Conservation (phyloP, 257 asterid genomes). For the Nicotiana sylvestris region DNA sequence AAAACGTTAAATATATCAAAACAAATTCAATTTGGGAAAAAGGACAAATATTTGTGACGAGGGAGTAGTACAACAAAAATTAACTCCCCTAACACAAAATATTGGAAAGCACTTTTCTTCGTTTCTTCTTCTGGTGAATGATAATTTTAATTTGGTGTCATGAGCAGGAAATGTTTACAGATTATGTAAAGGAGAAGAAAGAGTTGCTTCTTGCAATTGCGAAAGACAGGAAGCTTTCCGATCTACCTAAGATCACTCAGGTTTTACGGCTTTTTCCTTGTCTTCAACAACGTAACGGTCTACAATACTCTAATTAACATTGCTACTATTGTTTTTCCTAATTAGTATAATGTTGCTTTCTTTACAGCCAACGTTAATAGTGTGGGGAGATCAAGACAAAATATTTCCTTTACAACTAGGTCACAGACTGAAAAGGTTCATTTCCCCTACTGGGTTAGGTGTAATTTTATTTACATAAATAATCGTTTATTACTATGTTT, state of each 20-base stretch:
- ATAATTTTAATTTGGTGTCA: background rate
- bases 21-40: no score
- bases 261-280: conserved; percentile 1
- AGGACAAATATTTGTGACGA: no score
- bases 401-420: conserved; percentile 64
- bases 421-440: conserved; percentile 52
- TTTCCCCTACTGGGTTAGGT: conserved; percentile 10
- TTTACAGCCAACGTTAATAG: conserved; percentile 53
- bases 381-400: conserved; percentile 73
- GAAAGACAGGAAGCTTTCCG: conserved; percentile 40
- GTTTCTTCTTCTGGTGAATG: no score
- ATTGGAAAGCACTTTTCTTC: no score
- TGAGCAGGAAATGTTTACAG: conserved; percentile 53
- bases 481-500: background rate
- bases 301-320: background rate
- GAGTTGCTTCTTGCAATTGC: conserved; percentile 52
- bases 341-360: background rate
- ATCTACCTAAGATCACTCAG: conserved; percentile 68
- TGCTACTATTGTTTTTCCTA: background rate
- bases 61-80: no score
- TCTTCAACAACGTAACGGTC: background rate
- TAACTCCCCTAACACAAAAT: no score
- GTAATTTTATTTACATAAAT: background rate
- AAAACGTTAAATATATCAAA: no score
- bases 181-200: conserved; percentile 52